Evolutionary conservation across 345 rosid species (phyloP).

Genomic region (Zanthoxylum bungeanum): DNA sequence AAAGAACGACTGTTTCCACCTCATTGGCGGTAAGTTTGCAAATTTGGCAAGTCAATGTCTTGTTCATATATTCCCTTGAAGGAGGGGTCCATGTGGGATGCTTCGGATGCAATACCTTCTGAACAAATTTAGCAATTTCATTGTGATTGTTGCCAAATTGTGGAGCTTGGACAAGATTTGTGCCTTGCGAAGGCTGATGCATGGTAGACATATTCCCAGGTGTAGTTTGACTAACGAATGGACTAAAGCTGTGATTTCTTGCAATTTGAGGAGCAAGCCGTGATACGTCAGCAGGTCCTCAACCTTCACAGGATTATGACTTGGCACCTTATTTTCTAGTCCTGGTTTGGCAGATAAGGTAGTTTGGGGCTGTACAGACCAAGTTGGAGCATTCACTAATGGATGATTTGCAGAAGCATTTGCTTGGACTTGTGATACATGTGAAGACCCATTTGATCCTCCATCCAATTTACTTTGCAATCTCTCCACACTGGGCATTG

Average conservation of each 20-base stretch:
- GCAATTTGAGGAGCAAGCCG: constrained; percentile 37
- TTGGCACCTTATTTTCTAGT: constrained; percentile 46
- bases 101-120: constrained; percentile 58
- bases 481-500: no score
- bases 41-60: no score
- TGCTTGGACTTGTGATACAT: no score
- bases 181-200: no score
- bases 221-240: constrained; percentile 51
- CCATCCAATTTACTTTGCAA: no score
- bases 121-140: constrained; percentile 70
- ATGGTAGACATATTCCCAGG: constrained; percentile 41
- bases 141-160: constrained; percentile 42
- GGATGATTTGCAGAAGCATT: no score
- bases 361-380: no score
- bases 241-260: constrained; percentile 56
- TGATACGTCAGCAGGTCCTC: constrained; percentile 40
- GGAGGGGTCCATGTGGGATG: constrained; percentile 85
- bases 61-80: constrained; percentile 87
- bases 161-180: constrained; percentile 44
- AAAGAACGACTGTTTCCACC: constrained; percentile 69
- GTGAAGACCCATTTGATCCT: no score
- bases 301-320: constrained; percentile 42
- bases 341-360: no score
- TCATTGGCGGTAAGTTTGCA: constrained; percentile 62
- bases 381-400: no score